Evolutionary conservation across 371 early-diverging fungal species (phyloP).

Genomic region (Choanephora cucurbitarum): DNA sequence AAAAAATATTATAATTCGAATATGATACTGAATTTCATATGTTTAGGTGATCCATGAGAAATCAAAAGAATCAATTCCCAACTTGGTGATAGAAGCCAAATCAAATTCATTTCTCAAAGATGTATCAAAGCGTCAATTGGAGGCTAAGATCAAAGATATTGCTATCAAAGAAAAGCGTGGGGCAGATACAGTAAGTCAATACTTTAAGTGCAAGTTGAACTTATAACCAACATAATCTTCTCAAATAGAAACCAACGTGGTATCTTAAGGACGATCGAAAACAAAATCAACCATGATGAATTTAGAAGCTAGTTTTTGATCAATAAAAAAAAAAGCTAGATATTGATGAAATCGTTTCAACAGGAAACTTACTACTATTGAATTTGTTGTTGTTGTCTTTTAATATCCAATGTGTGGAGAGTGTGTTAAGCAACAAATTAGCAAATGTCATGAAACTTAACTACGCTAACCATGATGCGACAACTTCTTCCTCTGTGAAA

Average conservation of each 20-base stretch:
- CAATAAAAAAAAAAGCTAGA: too few species aligned
- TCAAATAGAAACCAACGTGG: conserved; percentile 19
- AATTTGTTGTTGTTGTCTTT: too few species aligned
- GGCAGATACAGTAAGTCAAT: conserved; percentile 42
- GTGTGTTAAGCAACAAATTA: too few species aligned
- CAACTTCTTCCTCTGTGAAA: too few species aligned
- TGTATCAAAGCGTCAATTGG: conserved; percentile 45
- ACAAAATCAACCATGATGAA: too few species aligned
- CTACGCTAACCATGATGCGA: too few species aligned
- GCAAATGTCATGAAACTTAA: too few species aligned
- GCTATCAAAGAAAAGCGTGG: conserved; percentile 56
- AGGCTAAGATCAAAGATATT: conserved; percentile 48
- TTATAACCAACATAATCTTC: neutral
- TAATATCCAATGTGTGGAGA: too few species aligned
- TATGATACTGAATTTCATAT: neutral
- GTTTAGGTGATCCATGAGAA: conserved; percentile 41
- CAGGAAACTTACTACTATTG: too few species aligned
- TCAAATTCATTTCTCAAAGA: conserved; percentile 25
- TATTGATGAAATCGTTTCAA: too few species aligned
- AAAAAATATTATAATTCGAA: neutral
- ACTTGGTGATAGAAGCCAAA: conserved; percentile 27
- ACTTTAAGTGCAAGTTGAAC: too few species aligned
- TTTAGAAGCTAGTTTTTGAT: too few species aligned
- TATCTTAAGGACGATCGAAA: conserved; percentile 12
- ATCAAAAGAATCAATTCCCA: conserved; percentile 33